A percentile compares a stretch with the other conserved stretches of the same genome.
Conservation (phyloP, 768 basidiomycete species). For the Termitomyces titanicus region DNA sequence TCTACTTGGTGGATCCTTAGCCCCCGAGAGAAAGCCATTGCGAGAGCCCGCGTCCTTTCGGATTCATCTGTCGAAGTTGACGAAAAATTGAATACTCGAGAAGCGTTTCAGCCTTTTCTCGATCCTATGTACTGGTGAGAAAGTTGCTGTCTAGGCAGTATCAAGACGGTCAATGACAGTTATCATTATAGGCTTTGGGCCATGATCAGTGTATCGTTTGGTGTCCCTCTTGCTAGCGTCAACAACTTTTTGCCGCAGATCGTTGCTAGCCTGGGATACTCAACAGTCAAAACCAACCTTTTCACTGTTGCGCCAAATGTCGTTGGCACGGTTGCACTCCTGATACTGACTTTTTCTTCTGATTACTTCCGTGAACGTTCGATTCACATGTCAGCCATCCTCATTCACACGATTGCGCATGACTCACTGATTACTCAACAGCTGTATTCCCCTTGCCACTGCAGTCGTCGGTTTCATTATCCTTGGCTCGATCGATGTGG, state of each 20-base stretch:
- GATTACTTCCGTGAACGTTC: conserved; percentile 49
- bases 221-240: conserved; percentile 48
- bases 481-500: conserved; percentile 41
- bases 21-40: conserved; percentile 36
- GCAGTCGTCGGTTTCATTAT: conserved; percentile 39
- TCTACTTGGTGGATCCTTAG: conserved; percentile 37
- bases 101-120: conserved; percentile 41
- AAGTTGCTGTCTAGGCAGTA: not conserved
- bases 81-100: conserved; percentile 36
- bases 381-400: conserved; percentile 35
- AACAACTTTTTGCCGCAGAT: conserved; percentile 52
- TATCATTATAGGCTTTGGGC: conserved; percentile 40
- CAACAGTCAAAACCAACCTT: conserved; percentile 48
- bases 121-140: conserved; percentile 41
- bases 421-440: conserved; percentile 8
- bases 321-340: conserved; percentile 41
- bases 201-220: conserved; percentile 40
- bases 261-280: conserved; percentile 41
- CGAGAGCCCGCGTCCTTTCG: conserved; percentile 37
- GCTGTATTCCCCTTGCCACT: conserved; percentile 38
- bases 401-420: not conserved
- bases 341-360: conserved; percentile 46
- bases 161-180: not conserved
- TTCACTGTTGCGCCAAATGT: conserved; percentile 52
- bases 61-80: conserved; percentile 43